Evolutionary conservation across 108 stramenopile genomes (phyloP), one percentile per base, ranked within the genome.

Genomic region (Skeletonema menzelii): DNA sequence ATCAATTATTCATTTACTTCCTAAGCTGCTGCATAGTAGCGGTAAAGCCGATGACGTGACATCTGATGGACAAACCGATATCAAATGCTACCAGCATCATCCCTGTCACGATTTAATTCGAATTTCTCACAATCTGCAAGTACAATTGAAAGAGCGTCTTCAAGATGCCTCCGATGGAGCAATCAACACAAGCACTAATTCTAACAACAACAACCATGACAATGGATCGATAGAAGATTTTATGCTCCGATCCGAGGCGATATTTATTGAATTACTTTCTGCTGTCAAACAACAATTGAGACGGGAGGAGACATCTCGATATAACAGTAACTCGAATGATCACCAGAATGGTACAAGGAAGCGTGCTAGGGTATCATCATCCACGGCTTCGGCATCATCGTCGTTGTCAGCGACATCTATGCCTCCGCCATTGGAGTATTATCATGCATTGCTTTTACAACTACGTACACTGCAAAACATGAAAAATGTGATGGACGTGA

Each of bases 91-190:
- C 1, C 27, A 53, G 19, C 0, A 70, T 49, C 17, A 81, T 55
- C 69, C 73, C 10, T 74, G 34, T 32, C 58, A 61, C 28, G 80
- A 75, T 17, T 57, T 81, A 28, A 67, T 81, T 14, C 59, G 60
- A 32, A 81, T 63, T 24, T 37, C 80, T 22, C 27, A 24, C 62
- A 35, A 22, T 44, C 30, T 81, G 47, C 46, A 81, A 56, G 63
- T 13, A 0, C 73, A 81, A 55, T 46, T 81, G 20, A 64, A 70
- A 15, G 78, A 79, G 19, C 77, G 82, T 26, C 56, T 83, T 22
- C 59, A 46, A 32, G 82, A 83, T 76, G 82, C 78, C 20, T 79
- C 78, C 11, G 56, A 70, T 59, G 78, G 76, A 38, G 59, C 59
- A 27, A 22, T 70, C 6, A 8, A 1, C 10, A 70, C 42, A 57